Percentiles rank a stretch among this genome's conserved stretches.
Conservation (phyloP, 2,329 filamentous ascomycete species). For the Venturia asperata region DNA sequence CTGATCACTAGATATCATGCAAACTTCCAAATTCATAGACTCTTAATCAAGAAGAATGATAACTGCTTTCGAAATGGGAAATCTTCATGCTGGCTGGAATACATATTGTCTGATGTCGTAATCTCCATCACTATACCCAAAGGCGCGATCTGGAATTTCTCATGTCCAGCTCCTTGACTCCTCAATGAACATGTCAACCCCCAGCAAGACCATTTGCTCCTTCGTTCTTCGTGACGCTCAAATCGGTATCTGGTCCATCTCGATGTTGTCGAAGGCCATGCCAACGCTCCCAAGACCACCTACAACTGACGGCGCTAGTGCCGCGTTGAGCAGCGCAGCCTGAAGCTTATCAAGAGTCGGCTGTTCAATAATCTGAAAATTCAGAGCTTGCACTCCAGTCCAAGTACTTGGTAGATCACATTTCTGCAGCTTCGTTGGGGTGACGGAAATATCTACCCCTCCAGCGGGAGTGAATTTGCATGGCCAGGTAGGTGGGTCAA, state of each 20-base stretch:
- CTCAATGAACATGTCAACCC: no score
- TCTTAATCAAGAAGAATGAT: background rate
- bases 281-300: background rate
- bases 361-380: background rate
- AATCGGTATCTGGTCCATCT: background rate
- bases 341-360: background rate
- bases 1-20: no score
- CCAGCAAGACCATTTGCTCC: no score
- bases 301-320: background rate
- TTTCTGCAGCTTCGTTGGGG: background rate
- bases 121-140: background rate
- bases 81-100: background rate
- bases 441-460: background rate
- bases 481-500: background rate
- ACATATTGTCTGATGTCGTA: background rate
- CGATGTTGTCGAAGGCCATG: background rate
- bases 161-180: background rate
- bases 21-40: no score
- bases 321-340: background rate
- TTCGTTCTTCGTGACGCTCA: background rate
- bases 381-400: background rate
- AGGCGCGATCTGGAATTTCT: background rate
- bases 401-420: background rate
- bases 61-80: background rate
- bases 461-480: background rate